Conservation (phyloP, 2,329 filamentous ascomycete species). For the Neurospora crassa region DNA sequence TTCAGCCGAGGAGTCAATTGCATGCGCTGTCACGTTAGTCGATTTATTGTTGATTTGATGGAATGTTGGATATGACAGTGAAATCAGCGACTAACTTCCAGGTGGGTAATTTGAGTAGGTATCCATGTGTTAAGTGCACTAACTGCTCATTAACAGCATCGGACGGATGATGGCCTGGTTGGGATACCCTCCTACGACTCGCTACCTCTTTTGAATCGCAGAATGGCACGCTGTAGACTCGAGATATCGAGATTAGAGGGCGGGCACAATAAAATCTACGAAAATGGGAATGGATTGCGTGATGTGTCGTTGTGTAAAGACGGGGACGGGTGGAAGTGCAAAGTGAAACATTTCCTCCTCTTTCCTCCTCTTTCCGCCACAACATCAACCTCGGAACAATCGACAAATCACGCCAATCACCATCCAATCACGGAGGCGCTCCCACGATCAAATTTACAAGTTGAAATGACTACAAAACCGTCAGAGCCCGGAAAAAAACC, state of each 20-base stretch:
- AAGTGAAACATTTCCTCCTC: not conserved
- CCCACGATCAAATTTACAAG: fast-evolving
- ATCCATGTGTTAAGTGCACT: not conserved
- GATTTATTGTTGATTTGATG: not conserved
- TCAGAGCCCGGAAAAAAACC: not conserved
- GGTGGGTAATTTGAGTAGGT: too few species aligned
- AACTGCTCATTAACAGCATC: not conserved
- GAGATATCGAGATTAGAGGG: too few species aligned
- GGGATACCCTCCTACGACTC: not conserved
- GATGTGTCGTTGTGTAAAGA: not conserved
- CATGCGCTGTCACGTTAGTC: not conserved
- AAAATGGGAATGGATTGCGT: not conserved
- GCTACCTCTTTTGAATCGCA: not conserved
- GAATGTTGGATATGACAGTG: not conserved
- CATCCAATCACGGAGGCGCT: not conserved
- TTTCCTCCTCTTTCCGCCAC: not conserved
- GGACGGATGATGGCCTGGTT: not conserved
- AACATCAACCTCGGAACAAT: not conserved
- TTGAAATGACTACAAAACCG: not conserved
- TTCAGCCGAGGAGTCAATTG: not conserved
- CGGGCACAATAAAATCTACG: too few species aligned
- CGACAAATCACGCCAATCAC: not conserved
- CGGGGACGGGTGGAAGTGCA: not conserved
- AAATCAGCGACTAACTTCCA: not conserved
- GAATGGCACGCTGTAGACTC: not conserved